Percentiles rank a stretch among this genome's conserved stretches.
Evolutionary conservation across 208 protist genomes (phyloP).

Genomic region (Entamoeba dispar): DNA sequence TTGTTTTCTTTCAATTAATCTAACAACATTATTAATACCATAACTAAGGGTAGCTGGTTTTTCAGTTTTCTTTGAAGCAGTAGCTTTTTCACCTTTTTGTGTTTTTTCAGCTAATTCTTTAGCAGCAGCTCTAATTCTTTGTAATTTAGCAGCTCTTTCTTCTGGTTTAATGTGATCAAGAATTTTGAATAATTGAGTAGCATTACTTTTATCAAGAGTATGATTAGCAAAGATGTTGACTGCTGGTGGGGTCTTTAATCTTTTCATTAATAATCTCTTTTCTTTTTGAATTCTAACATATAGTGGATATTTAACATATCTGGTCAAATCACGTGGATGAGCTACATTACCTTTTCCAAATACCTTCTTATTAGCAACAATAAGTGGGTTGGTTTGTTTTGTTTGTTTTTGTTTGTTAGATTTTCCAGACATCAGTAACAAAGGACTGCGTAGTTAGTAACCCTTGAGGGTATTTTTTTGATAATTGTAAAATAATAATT

Average conservation of each 20-base stretch:
- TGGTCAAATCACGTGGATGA: conserved; percentile 56
- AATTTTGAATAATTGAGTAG: conserved; percentile 50
- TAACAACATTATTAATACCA: conserved; percentile 89
- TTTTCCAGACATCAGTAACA: too few relatives aligned
- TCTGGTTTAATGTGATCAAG: conserved; percentile 66
- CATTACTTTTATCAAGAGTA: conserved; percentile 10
- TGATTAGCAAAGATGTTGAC: conserved; percentile 64
- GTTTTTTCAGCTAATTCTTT: conserved; percentile 48
- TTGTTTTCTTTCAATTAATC: conserved; percentile 85
- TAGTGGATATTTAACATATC: conserved; percentile 88
- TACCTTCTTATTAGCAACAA: background rate
- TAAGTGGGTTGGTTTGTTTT: background rate
- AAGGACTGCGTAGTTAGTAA: too few relatives aligned
- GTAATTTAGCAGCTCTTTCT: conserved; percentile 55
- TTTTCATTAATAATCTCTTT: conserved; percentile 73
- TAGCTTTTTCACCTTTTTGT: conserved; percentile 41
- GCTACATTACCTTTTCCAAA: background rate
- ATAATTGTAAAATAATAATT: too few relatives aligned
- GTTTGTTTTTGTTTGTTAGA: background rate
- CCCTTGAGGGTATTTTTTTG: too few relatives aligned
- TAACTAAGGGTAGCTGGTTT: conserved; percentile 63
- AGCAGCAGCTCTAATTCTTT: conserved; percentile 62
- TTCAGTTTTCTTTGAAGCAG: conserved; percentile 36
- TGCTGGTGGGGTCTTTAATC: conserved; percentile 78
- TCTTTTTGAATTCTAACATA: conserved; percentile 92